Evolutionary conservation across 2,329 filamentous ascomycete genomes (phyloP).

Genomic region (Cladosporium colombiae): DNA sequence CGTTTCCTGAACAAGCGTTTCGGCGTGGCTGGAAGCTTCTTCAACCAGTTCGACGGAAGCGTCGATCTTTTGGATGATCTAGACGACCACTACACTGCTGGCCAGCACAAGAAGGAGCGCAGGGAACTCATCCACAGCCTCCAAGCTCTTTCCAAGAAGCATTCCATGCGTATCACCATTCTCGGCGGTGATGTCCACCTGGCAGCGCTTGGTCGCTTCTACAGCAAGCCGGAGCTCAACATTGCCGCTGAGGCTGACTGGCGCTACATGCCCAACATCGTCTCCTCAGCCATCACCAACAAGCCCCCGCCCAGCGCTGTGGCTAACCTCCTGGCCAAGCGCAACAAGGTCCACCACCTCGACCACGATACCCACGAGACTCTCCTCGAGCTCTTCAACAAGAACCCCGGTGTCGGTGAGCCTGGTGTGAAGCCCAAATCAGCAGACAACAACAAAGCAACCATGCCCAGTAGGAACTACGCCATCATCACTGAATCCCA

Average conservation of each 20-base stretch:
- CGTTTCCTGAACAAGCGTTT: conserved; percentile 90
- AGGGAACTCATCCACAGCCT: conserved; percentile 67
- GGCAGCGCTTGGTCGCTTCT: conserved; percentile 65
- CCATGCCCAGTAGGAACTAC: conserved; percentile 72
- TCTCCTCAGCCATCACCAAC: conserved; percentile 67
- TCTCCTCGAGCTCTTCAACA: conserved; percentile 62
- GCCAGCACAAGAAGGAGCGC: conserved; percentile 87
- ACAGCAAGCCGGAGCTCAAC: conserved; percentile 59
- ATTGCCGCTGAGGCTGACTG: conserved; percentile 60
- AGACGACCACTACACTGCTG: conserved; percentile 79
- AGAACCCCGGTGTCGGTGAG: conserved; percentile 52
- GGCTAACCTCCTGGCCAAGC: conserved; percentile 62
- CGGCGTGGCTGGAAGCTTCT: conserved; percentile 78
- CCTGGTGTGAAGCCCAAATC: conserved; percentile 60
- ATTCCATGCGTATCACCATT: conserved; percentile 61
- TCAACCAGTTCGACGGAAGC: conserved; percentile 88
- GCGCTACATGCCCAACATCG: conserved; percentile 65
- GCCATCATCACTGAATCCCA: conserved; percentile 61
- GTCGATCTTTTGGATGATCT: conserved; percentile 66
- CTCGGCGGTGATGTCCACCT: conserved; percentile 66
- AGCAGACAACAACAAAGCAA: conserved; percentile 74
- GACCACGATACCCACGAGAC: conserved; percentile 66
- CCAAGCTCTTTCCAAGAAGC: conserved; percentile 58
- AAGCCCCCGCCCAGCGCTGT: conserved; percentile 66
- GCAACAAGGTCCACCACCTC: conserved; percentile 67